Base-by-base conservation (phyloP, 164 flowering plant species). In the Brasenia schreberi region DNA sequence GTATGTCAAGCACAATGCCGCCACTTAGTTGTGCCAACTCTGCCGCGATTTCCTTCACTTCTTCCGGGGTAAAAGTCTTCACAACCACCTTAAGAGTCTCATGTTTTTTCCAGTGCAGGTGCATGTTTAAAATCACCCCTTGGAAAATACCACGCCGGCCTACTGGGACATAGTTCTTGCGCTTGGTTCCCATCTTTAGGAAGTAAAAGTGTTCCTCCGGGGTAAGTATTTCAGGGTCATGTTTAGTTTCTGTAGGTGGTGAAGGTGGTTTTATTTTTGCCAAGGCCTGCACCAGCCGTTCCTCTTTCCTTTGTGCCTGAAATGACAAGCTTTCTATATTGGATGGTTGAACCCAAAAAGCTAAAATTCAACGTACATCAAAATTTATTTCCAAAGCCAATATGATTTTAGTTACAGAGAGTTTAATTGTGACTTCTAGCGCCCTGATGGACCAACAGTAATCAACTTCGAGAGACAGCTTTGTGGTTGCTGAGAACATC, bases 61-160 rank as follows among this genome's bases (percentile, higher is more conserved):
- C 97, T 45, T 87, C 96, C 0, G 94, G 82, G 3, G 94, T 67
- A 74, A 89, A 95, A 42, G 97, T 89, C 79, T 92, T 95, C 52
- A 92, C 90, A 3, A 88, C 63, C 42, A 95, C 96, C 75, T 89
- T 66, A 68, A 95, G 61, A 18, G 97, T 92, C 66, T 95, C 90
- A 79, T 95, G 99, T 69, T 90, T 95, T 80, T 95, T 95, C 99
- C 97, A 95, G 65, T 95, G 99, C 75, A 95, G 76, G 71, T 95
- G 97, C 97, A 95, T 95, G 78, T 95, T 95, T 58, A 95, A 76
- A 68, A 95, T 89, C 59, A 95, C 99, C 49, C 97, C 99, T 69
- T 88, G 89, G 72, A 83, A 95, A 62, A 95, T 85, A 18, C 99
- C 99, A 39, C 97, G 83, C 70, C 93, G 79, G 70, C 99, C 96